Percentiles rank a stretch among this genome's conserved stretches.
These are phyloP conservation scores for Verticillium nubilum DNA, from an alignment of 2,329 filamentous ascomycete genomes.

Conservation along the genomic window DNA sequence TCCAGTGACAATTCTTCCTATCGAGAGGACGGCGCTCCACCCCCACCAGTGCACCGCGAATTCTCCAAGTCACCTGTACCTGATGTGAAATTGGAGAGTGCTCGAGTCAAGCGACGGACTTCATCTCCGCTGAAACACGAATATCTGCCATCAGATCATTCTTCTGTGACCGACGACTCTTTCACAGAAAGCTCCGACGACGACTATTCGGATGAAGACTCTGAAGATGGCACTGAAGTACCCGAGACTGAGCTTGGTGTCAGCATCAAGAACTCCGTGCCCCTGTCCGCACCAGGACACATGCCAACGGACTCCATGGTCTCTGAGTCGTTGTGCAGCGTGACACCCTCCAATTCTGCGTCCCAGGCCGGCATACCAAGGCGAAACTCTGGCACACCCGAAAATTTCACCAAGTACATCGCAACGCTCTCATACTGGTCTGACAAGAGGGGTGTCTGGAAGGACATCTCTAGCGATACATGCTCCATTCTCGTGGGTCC, in stretches of 20 bases:
- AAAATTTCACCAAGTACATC: slow-evolving; percentile 40
- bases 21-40: slow-evolving; percentile 50
- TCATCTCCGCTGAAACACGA: slow-evolving; percentile 97
- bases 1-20: slow-evolving; percentile 9
- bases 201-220: slow-evolving; percentile 46
- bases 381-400: slow-evolving; percentile 36
- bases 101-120: slow-evolving; percentile 59
- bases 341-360: slow-evolving; percentile 76
- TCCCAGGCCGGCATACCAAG: slow-evolving; percentile 64
- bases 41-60: slow-evolving; percentile 48
- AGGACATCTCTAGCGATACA: slow-evolving; percentile 45
- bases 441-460: slow-evolving; percentile 54
- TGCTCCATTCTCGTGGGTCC: slow-evolving; percentile 53
- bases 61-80: slow-evolving; percentile 34
- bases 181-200: slow-evolving; percentile 50
- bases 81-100: slow-evolving; percentile 40
- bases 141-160: slow-evolving; percentile 77
- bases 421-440: slow-evolving; percentile 59
- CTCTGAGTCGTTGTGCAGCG: slow-evolving; percentile 50
- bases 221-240: slow-evolving; percentile 54
- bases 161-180: slow-evolving; percentile 57
- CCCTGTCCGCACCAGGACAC: slow-evolving; percentile 23
- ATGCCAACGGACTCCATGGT: slow-evolving; percentile 32
- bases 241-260: slow-evolving; percentile 54
- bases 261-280: slow-evolving; percentile 40